Evolutionary conservation across 495 filamentous ascomycete species (phyloP).

Genomic region (Aspergillus cavernicola): DNA sequence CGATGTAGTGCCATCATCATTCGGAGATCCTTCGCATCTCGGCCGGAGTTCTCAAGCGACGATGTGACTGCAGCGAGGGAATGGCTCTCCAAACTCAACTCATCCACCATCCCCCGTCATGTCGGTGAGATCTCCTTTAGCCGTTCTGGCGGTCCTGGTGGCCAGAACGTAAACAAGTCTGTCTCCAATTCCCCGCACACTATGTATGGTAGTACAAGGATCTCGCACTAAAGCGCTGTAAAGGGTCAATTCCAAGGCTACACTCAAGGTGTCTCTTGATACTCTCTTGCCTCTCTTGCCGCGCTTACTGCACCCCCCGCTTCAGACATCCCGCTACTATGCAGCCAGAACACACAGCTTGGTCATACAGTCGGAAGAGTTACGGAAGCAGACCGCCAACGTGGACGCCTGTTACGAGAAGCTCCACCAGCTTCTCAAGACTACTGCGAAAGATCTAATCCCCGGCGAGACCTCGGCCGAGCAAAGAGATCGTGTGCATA

Average conservation of each 20-base stretch:
- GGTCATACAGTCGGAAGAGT: slow-evolving; percentile 65
- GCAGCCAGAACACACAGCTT: slow-evolving; percentile 58
- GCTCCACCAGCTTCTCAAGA: slow-evolving; percentile 54
- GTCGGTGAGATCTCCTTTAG: slow-evolving; percentile 68
- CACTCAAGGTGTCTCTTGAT: slow-evolving; percentile 58
- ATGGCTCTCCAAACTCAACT: slow-evolving; percentile 68
- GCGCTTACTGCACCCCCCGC: slow-evolving; percentile 55
- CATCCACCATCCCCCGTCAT: slow-evolving; percentile 59
- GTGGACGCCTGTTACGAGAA: slow-evolving; percentile 60
- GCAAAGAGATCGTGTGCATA: slow-evolving; percentile 55
- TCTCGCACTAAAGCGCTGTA: slow-evolving; percentile 8
- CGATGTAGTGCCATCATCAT: slow-evolving; percentile 3
- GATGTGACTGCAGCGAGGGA: slow-evolving; percentile 66
- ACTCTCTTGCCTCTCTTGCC: slow-evolving; percentile 63
- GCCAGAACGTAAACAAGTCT: slow-evolving; percentile 97
- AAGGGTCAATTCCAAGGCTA: slow-evolving; percentile 93
- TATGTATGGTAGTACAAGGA: slow-evolving; percentile 9
- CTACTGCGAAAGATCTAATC: slow-evolving; percentile 49
- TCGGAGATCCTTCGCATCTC: slow-evolving; percentile 21
- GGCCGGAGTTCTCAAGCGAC: slow-evolving; percentile 32
- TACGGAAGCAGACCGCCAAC: slow-evolving; percentile 63
- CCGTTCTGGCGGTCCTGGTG: slow-evolving; percentile 87
- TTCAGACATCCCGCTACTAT: slow-evolving; percentile 69
- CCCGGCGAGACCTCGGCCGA: slow-evolving; percentile 63
- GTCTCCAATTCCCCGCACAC: slow-evolving; percentile 22